Evolutionary conservation across 2,329 filamentous ascomycete genomes (phyloP).

Genomic region (Calonectria leucothoes): DNA sequence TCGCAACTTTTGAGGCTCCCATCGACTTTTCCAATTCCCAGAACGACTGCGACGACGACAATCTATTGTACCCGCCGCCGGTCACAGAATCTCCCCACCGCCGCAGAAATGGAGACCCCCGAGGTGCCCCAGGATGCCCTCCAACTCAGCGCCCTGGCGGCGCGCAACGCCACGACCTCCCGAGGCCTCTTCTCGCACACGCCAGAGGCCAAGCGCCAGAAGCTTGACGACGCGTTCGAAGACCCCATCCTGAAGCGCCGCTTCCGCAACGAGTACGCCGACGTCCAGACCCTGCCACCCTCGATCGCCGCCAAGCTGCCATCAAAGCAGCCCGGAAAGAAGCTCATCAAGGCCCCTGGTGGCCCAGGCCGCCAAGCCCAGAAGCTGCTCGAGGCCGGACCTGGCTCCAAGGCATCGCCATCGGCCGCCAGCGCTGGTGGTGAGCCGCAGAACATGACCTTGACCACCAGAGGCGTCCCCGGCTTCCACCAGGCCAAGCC

Average conservation of each 20-base stretch:
- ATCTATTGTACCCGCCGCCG: background rate
- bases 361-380: slow-evolving; percentile 48
- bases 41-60: background rate
- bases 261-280: slow-evolving; percentile 80
- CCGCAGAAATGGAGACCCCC: slow-evolving; percentile 48
- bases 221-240: slow-evolving; percentile 49
- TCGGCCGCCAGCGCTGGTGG: slow-evolving; percentile 46
- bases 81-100: background rate
- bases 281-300: slow-evolving; percentile 81
- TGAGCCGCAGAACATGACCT: slow-evolving; percentile 45
- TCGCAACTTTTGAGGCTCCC: slow-evolving; percentile 39
- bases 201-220: slow-evolving; percentile 51
- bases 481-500: slow-evolving; percentile 70
- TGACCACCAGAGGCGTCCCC: slow-evolving; percentile 45
- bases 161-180: slow-evolving; percentile 49
- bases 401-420: slow-evolving; percentile 50
- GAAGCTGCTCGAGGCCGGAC: slow-evolving; percentile 53
- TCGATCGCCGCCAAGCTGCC: slow-evolving; percentile 84
- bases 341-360: slow-evolving; percentile 59
- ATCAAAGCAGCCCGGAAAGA: slow-evolving; percentile 50
- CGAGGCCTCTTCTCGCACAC: slow-evolving; percentile 46
- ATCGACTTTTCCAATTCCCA: slow-evolving; percentile 16
- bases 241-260: slow-evolving; percentile 56
- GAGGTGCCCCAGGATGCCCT: slow-evolving; percentile 47
- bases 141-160: slow-evolving; percentile 48